Percentiles rank a stretch among this genome's conserved stretches.
phyloP scores from a whole-genome alignment of 805 yeast species.

The Saccharomycopsis amapae region DNA sequence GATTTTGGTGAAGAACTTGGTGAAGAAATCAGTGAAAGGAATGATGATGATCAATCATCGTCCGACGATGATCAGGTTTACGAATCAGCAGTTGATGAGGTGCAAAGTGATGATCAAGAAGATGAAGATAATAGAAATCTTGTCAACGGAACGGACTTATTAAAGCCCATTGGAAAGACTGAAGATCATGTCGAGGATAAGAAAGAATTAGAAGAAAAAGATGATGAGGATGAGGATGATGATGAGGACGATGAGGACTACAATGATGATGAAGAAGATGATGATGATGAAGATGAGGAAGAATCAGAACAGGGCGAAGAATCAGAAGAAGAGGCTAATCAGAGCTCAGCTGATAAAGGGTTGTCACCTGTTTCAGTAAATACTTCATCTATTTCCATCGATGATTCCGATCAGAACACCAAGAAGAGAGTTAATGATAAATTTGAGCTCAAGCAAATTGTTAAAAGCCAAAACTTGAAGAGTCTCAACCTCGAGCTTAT shows the following conservation, averaged over 20 bases:
- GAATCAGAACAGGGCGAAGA: conserved; percentile 20
- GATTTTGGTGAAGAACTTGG: conserved; percentile 27
- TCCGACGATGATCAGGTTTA: background rate
- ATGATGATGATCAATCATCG: background rate
- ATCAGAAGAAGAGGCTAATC: background rate
- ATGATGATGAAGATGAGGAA: conserved; percentile 18
- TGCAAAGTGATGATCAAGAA: conserved; percentile 24
- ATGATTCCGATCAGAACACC: conserved; percentile 20
- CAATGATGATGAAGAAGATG: background rate
- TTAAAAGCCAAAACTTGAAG: conserved; percentile 46
- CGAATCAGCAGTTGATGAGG: conserved; percentile 20
- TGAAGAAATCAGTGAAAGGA: conserved; percentile 32
- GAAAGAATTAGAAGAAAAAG: background rate
- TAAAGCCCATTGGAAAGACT: conserved; percentile 25
- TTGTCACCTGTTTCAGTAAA: background rate
- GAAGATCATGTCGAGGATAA: conserved; percentile 23
- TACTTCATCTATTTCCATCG: background rate
- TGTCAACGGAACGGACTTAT: conserved; percentile 25
- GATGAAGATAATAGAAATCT: conserved; percentile 29
- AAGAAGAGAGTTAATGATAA: conserved; percentile 14
- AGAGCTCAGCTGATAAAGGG: background rate
- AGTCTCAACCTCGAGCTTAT: conserved; percentile 40
- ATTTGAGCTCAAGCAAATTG: conserved; percentile 65
- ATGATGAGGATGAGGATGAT: conserved; percentile 13
- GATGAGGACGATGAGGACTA: conserved; percentile 4